phyloP scores from a whole-genome alignment of 768 basidiomycete genomes.

The Boletus pseudo-olivaceus region DNA sequence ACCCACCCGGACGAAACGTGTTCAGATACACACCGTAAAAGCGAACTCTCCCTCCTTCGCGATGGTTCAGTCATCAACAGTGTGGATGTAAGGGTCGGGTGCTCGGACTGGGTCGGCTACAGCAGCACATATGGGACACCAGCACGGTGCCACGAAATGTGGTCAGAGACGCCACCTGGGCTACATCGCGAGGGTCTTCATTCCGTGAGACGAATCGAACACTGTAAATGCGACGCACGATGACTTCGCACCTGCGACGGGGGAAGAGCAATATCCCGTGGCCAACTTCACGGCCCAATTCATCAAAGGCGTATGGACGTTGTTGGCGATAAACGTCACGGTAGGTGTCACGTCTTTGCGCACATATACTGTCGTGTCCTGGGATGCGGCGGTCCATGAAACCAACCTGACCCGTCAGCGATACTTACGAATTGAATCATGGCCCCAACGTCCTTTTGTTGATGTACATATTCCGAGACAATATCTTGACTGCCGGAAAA shows the following conservation, averaged over 20 bases:
- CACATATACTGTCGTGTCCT: constrained; percentile 39
- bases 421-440: too few relatives aligned
- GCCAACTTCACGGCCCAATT: constrained; percentile 33
- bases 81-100: constrained; percentile 42
- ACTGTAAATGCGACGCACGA: constrained; percentile 29
- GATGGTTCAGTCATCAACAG: constrained; percentile 24
- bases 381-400: too few relatives aligned
- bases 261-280: constrained; percentile 27
- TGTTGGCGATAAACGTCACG: constrained; percentile 30
- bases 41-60: constrained; percentile 40
- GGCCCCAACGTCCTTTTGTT: constrained; percentile 45
- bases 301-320: constrained; percentile 46
- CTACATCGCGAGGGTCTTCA: not conserved
- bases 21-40: constrained; percentile 25
- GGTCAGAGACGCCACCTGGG: constrained; percentile 43
- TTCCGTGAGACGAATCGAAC: too few relatives aligned
- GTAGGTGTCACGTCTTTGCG: constrained; percentile 5
- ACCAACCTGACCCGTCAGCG: too few relatives aligned
- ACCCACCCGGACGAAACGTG: too few relatives aligned
- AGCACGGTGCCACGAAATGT: constrained; percentile 44
- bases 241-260: constrained; percentile 13
- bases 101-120: constrained; percentile 41
- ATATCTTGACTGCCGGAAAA: constrained; percentile 42
- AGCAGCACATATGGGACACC: constrained; percentile 42
- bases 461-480: constrained; percentile 45